phyloP scores from a whole-genome alignment of 2,329 filamentous ascomycete species.

The Blastomyces gilchristii region DNA sequence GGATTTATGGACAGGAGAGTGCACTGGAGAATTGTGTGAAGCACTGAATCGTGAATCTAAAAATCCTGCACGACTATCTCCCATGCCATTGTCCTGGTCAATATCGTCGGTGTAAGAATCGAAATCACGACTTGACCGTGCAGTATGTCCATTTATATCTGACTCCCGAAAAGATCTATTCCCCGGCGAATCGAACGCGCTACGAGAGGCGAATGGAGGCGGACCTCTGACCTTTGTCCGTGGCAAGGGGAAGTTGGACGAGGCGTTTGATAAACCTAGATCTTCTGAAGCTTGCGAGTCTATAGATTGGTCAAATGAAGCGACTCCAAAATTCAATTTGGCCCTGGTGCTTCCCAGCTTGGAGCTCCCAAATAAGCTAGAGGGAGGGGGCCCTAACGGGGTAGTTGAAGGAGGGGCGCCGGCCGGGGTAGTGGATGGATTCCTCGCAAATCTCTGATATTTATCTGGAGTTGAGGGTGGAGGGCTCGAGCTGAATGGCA shows the following conservation, averaged over 20 bases:
- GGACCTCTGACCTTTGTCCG: slow-evolving; percentile 14
- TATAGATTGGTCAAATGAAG: slow-evolving; percentile 29
- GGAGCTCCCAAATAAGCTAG: slow-evolving; percentile 43
- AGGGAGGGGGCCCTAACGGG: slow-evolving; percentile 43
- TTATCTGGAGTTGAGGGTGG: slow-evolving; percentile 31
- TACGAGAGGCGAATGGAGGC: slow-evolving; percentile 7
- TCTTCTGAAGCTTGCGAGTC: slow-evolving; percentile 29
- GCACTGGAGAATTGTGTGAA: slow-evolving; percentile 16
- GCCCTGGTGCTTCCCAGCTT: slow-evolving; percentile 31
- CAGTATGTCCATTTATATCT: neutral
- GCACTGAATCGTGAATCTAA: slow-evolving; percentile 22
- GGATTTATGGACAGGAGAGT: slow-evolving; percentile 22
- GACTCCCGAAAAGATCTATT: slow-evolving; percentile 10
- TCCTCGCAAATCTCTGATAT: slow-evolving; percentile 27
- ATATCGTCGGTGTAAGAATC: slow-evolving; percentile 1
- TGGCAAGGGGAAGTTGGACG: slow-evolving; percentile 24
- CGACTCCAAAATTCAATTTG: slow-evolving; percentile 28
- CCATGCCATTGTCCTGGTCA: slow-evolving; percentile 4
- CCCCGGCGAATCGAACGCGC: slow-evolving; percentile 19
- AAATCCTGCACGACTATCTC: neutral
- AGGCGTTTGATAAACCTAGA: slow-evolving; percentile 30
- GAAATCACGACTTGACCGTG: neutral
- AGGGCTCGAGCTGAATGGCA: slow-evolving; percentile 28
- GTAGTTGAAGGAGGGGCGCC: slow-evolving; percentile 47
- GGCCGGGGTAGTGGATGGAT: slow-evolving; percentile 48